Percentiles rank a stretch among this genome's conserved stretches.
phyloP scores from a whole-genome alignment of 2,329 filamentous ascomycete genomes.

The Cadophora sp. region DNA sequence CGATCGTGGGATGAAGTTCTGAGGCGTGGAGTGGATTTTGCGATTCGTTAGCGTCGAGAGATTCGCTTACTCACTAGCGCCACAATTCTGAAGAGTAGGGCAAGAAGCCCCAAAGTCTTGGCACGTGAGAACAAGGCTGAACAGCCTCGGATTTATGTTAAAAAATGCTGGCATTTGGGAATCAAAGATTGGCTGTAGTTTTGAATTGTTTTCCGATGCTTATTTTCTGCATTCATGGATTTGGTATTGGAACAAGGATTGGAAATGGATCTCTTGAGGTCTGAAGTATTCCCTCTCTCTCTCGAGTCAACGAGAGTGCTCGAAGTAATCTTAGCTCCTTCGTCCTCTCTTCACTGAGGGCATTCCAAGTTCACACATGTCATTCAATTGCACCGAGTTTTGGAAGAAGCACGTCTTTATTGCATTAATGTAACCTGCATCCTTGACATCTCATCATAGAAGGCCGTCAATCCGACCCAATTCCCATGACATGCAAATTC shows the following conservation, averaged over 20 bases:
- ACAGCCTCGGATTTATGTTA: conserved; percentile 1
- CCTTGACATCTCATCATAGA: conserved; percentile 34
- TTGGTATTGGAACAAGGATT: too few relatives aligned
- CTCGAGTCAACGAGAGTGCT: neutral
- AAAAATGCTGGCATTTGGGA: too few relatives aligned
- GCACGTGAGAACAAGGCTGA: conserved; percentile 4
- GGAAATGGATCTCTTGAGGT: too few relatives aligned
- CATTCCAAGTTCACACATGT: neutral
- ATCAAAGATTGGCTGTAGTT: too few relatives aligned
- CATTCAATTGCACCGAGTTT: conserved; percentile 1
- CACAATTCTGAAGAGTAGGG: conserved; percentile 8
- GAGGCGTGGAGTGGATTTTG: conserved; percentile 23
- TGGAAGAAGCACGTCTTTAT: conserved; percentile 45
- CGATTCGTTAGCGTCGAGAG: conserved; percentile 26
- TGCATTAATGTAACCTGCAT: conserved; percentile 42
- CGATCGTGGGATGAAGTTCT: conserved; percentile 28
- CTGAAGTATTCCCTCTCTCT: too few relatives aligned
- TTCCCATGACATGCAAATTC: conserved; percentile 40
- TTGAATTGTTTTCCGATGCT: too few relatives aligned
- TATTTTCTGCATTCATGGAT: too few relatives aligned
- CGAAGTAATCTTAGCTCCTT: neutral
- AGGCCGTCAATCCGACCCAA: conserved; percentile 32
- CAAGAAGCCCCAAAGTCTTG: conserved; percentile 16
- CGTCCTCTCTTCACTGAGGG: neutral
- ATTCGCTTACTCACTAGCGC: conserved; percentile 21